Percentiles rank a stretch among this genome's conserved stretches.
Conservation (phyloP, 2,329 filamentous ascomycete genomes). For the Fusarium sp. region DNA sequence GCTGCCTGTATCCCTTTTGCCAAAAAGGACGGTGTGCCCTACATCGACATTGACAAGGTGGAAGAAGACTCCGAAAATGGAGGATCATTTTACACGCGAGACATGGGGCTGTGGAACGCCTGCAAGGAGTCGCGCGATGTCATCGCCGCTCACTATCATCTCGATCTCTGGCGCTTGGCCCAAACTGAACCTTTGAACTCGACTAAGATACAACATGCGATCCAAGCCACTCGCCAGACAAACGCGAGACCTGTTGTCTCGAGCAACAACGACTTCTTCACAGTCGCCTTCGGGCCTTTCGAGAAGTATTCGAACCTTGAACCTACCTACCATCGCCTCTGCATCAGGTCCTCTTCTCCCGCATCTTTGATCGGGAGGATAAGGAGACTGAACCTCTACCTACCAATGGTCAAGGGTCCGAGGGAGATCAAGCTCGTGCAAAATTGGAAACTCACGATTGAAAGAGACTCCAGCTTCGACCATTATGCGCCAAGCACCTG, state of each 20-base stretch:
- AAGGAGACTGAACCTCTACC: background rate
- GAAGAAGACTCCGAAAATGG: background rate
- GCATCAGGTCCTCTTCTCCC: background rate
- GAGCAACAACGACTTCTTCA: background rate
- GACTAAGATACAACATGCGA: no score
- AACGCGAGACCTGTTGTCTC: background rate
- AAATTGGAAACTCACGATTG: background rate
- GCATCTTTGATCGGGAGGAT: fast-evolving
- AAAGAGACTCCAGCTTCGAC: no score
- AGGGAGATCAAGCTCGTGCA: background rate
- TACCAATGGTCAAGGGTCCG: background rate
- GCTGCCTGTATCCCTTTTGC: background rate
- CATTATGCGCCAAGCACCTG: fast-evolving
- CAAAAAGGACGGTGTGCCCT: background rate
- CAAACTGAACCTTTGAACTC: no score
- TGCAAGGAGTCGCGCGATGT: background rate
- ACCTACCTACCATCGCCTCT: background rate
- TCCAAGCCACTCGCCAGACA: background rate
- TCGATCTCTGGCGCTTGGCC: background rate
- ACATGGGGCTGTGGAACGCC: background rate
- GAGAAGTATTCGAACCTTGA: no score
- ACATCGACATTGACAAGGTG: background rate
- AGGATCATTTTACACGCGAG: background rate
- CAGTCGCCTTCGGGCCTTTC: background rate
- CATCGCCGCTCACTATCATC: background rate